Percentiles rank a stretch among this genome's conserved stretches.
These are phyloP conservation scores for Populus hybrid DNA, from an alignment of 441 rosid species.

Conservation along the genomic window DNA sequence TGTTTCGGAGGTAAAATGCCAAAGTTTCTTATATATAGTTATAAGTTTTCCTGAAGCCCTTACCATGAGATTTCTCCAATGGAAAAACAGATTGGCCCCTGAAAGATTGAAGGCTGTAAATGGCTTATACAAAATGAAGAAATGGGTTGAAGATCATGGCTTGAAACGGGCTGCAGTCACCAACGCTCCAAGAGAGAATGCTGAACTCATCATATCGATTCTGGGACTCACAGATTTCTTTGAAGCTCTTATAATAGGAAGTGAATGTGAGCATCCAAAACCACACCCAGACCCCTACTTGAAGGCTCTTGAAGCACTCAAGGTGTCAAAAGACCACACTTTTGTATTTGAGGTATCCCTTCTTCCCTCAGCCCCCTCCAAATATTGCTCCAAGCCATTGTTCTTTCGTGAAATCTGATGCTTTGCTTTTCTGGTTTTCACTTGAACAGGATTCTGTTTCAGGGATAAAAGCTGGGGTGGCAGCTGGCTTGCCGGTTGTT, in stretches of 20 bases:
- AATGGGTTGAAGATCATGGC: conserved; percentile 86
- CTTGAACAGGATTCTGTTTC: conserved; percentile 65
- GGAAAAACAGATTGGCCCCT: conserved; percentile 50
- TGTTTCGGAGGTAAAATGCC: conserved; percentile 58
- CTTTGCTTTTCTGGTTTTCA: not conserved
- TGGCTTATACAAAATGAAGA: conserved; percentile 60
- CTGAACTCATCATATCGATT: conserved; percentile 69
- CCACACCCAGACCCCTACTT: conserved; percentile 85
- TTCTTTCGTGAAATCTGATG: not conserved
- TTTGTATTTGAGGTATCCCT: conserved; percentile 60
- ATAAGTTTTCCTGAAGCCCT: not conserved
- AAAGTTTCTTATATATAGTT: not conserved
- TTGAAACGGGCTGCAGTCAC: conserved; percentile 89
- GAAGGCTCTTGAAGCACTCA: conserved; percentile 70
- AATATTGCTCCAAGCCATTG: not conserved
- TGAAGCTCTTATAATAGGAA: conserved; percentile 59
- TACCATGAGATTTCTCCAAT: not conserved
- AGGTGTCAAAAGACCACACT: conserved; percentile 76
- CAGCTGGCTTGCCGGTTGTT: conserved; percentile 82
- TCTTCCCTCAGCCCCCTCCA: not conserved
- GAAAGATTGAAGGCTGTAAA: conserved; percentile 51
- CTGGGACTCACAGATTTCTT: conserved; percentile 84
- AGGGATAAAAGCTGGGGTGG: conserved; percentile 91
- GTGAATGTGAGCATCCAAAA: conserved; percentile 74
- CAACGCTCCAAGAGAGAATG: conserved; percentile 83